Base-by-base conservation (phyloP, 2,329 filamentous ascomycete species). In the Stachybotrys chartarum region DNA sequence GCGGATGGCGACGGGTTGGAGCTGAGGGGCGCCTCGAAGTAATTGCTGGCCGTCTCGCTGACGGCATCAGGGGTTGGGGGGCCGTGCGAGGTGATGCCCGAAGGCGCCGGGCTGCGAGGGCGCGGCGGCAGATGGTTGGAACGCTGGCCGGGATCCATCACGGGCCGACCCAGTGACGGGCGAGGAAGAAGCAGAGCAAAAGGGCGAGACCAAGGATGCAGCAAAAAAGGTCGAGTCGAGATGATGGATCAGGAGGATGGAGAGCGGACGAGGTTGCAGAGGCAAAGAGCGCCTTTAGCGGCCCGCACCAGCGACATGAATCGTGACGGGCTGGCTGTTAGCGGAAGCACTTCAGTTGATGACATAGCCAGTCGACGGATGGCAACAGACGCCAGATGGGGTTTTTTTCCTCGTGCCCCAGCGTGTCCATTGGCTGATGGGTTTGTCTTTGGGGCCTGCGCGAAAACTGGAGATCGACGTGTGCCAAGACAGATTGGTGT, bases 1-100 rank as follows among this genome's bases (percentile, higher is more conserved):
- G 0, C 61, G 63, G 17, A 60, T 8, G 57, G 54, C 18, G 61
- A 64, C 16, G 61, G 58, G 16, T 55, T 57, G n/a, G 56, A 56
- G 31, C 55, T 60, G 45, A 64, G 53, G 30, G 62, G 53, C 45
- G 45, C 10, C 44, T 63, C 61, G 14, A 66, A 66, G 51, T 66
- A 66, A 10, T 63, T 64, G 31, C 55, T 47, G 42, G 56, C 59
- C 30, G 61, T 56, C 16, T 66, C 64, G 52, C 60, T 59, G 50
- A 59, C 7, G 42, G 63, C 61, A 5, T 52, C 55, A 16, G 62
- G 61, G 30, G 59, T 64, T 30, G 44, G 55, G 5, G 63, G 61
- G 14, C 56, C 56, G n/a, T 54, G 39, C 10, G 56, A 56, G 17
- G 56, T 51, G 31, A 35, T 31, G 12, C 56, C 55, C 14, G 59